Conservation (phyloP, 345 rosid genomes). For the Boechera retrofracta region DNA sequence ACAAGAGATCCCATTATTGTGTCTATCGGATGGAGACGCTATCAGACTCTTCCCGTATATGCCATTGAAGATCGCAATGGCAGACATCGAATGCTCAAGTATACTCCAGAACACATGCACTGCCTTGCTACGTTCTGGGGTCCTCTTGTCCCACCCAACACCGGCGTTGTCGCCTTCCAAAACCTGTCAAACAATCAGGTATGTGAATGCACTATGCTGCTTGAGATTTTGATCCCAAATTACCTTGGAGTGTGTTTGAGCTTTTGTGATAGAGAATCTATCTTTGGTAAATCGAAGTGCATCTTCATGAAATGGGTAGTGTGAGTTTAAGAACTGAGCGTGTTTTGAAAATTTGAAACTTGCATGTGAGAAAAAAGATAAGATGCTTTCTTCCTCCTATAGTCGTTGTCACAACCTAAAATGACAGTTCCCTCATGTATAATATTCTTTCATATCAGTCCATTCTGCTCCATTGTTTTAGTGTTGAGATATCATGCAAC, state of each 20-base stretch:
- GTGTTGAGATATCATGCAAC: neutral
- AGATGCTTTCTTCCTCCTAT: slow-evolving; percentile 7
- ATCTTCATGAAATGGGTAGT: slow-evolving; percentile 21
- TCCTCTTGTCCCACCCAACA: slow-evolving; percentile 92
- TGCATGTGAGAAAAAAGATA: slow-evolving; percentile 7
- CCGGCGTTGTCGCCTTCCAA: slow-evolving; percentile 90
- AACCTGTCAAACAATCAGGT: slow-evolving; percentile 84
- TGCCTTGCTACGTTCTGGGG: slow-evolving; percentile 98
- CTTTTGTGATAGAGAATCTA: slow-evolving; percentile 27
- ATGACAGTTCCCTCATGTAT: neutral
- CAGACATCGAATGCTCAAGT: slow-evolving; percentile 94
- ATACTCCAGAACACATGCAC: slow-evolving; percentile 95
- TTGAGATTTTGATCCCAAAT: slow-evolving; percentile 13
- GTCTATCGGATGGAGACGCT: slow-evolving; percentile 96
- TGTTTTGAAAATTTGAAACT: neutral
- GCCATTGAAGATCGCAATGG: slow-evolving; percentile 87
- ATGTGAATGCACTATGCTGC: slow-evolving; percentile 21
- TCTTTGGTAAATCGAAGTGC: slow-evolving; percentile 18
- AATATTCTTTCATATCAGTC: neutral
- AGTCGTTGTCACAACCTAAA: slow-evolving; percentile 14
- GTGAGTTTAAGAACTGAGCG: slow-evolving; percentile 16
- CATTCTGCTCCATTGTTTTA: slow-evolving; percentile 13
- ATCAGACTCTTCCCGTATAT: slow-evolving; percentile 84
- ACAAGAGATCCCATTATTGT: slow-evolving; percentile 89
- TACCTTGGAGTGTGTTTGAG: slow-evolving; percentile 16